Evolutionary conservation across 2,329 filamentous ascomycete species (phyloP).

Genomic region (Gliomastix tumulicola): DNA sequence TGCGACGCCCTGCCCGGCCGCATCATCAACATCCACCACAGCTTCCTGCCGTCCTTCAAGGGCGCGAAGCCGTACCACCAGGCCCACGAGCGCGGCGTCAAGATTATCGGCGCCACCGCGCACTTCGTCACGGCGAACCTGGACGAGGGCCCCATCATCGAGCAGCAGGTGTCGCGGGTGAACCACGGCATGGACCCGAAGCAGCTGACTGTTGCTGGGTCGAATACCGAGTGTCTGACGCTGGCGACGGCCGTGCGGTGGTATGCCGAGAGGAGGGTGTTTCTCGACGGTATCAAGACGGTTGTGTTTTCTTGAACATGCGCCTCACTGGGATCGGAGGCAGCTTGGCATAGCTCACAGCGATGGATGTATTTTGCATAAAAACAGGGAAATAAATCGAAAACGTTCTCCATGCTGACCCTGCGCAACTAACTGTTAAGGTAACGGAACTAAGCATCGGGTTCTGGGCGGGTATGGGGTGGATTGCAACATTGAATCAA

Average conservation of each 20-base stretch:
- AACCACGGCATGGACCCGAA: slow-evolving; percentile 72
- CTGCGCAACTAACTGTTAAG: no score
- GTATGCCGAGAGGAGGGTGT: slow-evolving; percentile 71
- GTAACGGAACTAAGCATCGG: no score
- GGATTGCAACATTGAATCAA: no score
- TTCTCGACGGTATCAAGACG: slow-evolving; percentile 74
- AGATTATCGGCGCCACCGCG: slow-evolving; percentile 81
- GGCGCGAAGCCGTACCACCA: slow-evolving; percentile 85
- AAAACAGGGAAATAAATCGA: not conserved
- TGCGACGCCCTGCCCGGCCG: slow-evolving; percentile 75
- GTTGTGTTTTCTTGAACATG: slow-evolving; percentile 66
- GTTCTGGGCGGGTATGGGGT: no score
- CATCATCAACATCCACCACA: slow-evolving; percentile 92
- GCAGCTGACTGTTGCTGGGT: slow-evolving; percentile 71
- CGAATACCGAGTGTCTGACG: slow-evolving; percentile 79
- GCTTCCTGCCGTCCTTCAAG: slow-evolving; percentile 82
- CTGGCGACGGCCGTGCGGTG: slow-evolving; percentile 77
- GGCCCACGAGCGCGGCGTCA: slow-evolving; percentile 78
- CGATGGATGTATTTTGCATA: not conserved
- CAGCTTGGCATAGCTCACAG: no score
- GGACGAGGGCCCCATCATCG: slow-evolving; percentile 83
- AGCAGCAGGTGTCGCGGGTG: slow-evolving; percentile 72
- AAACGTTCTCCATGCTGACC: no score
- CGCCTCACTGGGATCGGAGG: no score
- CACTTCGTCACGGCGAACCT: slow-evolving; percentile 82